phyloP scores from a whole-genome alignment of 140 eudicot species.

The Cichorium intybus region DNA sequence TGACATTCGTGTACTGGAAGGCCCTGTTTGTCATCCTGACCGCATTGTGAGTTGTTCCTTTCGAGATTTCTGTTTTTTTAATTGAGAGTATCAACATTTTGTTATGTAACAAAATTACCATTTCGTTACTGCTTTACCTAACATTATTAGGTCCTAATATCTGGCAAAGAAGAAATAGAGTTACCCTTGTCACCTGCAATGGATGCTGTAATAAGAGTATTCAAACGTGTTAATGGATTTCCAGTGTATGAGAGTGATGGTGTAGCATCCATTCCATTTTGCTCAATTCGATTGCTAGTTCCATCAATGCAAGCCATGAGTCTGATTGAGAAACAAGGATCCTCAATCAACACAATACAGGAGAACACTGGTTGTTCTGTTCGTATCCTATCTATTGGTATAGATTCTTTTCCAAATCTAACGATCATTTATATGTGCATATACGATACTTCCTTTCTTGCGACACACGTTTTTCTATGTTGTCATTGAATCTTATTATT shows the following conservation, averaged over 20 bases:
- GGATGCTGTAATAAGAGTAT: conserved; percentile 63
- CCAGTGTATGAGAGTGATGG: conserved; percentile 39
- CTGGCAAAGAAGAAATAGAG: conserved; percentile 62
- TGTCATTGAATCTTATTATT: not conserved
- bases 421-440: not conserved
- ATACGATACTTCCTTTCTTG: not conserved
- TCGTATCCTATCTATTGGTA: conserved; percentile 60
- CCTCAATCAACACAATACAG: conserved; percentile 62
- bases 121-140: too few relatives aligned
- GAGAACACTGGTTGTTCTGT: conserved; percentile 57
- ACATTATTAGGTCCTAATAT: conserved; percentile 50
- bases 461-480: too few relatives aligned
- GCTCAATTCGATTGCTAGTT: conserved; percentile 51
- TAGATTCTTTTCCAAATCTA: not conserved
- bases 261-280: conserved; percentile 32
- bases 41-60: conserved; percentile 36
- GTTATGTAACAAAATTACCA: not conserved
- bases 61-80: not conserved
- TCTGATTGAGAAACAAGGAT: conserved; percentile 69
- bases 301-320: conserved; percentile 55
- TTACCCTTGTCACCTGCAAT: conserved; percentile 39
- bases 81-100: too few relatives aligned
- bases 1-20: conserved; percentile 42
- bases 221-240: conserved; percentile 46
- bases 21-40: conserved; percentile 36